Evolutionary conservation across 352 stramenopile genomes (phyloP).

Genomic region (Pythium brachiatum): DNA sequence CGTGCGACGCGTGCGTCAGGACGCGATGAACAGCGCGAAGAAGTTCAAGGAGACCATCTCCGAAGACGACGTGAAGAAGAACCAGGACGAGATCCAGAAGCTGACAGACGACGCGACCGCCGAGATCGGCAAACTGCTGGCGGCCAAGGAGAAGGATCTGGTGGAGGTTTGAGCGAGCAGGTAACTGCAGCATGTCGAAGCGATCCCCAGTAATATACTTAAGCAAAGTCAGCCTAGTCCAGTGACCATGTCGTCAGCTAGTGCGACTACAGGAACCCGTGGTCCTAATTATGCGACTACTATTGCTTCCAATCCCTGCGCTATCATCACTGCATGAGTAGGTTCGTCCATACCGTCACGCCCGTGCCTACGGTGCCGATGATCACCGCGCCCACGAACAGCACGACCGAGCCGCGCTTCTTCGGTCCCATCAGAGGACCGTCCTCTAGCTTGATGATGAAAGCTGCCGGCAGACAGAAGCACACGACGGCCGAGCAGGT

Average conservation of each 20-base stretch:
- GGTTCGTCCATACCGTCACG: slow-evolving; percentile 73
- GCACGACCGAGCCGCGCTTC: slow-evolving; percentile 70
- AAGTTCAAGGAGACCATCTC: slow-evolving; percentile 80
- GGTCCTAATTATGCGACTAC: background rate
- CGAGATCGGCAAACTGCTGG: slow-evolving; percentile 73
- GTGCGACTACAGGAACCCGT: no score
- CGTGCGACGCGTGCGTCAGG: slow-evolving; percentile 79
- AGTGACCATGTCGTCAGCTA: no score
- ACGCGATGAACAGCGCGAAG: slow-evolving; percentile 81
- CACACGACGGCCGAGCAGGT: slow-evolving; percentile 83
- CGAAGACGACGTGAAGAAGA: slow-evolving; percentile 73
- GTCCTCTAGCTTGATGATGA: slow-evolving; percentile 84
- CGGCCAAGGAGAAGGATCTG: slow-evolving; percentile 79
- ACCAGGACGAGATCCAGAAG: slow-evolving; percentile 80
- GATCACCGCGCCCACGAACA: slow-evolving; percentile 68
- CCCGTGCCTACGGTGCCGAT: slow-evolving; percentile 66
- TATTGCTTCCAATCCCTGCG: background rate
- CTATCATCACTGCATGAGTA: slow-evolving; percentile 19
- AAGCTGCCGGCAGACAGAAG: slow-evolving; percentile 80
- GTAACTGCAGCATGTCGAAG: no score
- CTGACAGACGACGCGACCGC: slow-evolving; percentile 66
- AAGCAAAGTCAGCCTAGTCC: no score
- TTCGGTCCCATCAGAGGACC: slow-evolving; percentile 62
- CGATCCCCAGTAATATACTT: background rate
- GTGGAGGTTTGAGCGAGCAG: slow-evolving; percentile 38